phyloP scores from a whole-genome alignment of 345 rosid genomes.

The Luvunga scandens region DNA sequence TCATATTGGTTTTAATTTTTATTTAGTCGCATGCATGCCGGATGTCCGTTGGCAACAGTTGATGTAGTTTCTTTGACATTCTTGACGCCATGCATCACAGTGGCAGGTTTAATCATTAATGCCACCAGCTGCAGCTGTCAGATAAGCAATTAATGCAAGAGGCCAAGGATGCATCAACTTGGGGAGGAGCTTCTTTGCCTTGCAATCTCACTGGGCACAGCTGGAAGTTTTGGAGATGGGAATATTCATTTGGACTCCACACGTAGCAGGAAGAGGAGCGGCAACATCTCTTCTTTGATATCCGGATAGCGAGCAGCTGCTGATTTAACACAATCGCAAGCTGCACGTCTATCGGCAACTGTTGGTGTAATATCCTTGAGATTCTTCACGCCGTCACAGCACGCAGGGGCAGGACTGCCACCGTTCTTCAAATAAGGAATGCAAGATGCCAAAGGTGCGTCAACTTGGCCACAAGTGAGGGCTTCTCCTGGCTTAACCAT shows the following conservation, averaged over 20 bases:
- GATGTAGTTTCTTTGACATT: not conserved
- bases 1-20: no score
- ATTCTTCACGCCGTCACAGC: conserved; percentile 4
- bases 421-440: not conserved
- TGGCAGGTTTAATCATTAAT: not conserved
- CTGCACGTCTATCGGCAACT: not conserved
- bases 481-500: not conserved
- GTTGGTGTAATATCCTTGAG: not conserved
- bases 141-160: no score
- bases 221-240: not conserved
- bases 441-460: not conserved
- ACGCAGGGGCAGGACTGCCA: not conserved
- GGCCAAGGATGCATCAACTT: no score
- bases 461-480: not conserved
- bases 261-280: not conserved
- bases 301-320: not conserved
- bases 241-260: not conserved
- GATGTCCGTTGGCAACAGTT: not conserved
- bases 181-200: no score
- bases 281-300: not conserved
- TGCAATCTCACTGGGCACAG: not conserved
- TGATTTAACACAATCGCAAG: not conserved
- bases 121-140: not conserved
- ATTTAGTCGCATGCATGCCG: not conserved
- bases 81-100: not conserved